Evolutionary conservation across 805 yeast genomes (phyloP).

Genomic region (Schizosaccharomyces pombe): DNA sequence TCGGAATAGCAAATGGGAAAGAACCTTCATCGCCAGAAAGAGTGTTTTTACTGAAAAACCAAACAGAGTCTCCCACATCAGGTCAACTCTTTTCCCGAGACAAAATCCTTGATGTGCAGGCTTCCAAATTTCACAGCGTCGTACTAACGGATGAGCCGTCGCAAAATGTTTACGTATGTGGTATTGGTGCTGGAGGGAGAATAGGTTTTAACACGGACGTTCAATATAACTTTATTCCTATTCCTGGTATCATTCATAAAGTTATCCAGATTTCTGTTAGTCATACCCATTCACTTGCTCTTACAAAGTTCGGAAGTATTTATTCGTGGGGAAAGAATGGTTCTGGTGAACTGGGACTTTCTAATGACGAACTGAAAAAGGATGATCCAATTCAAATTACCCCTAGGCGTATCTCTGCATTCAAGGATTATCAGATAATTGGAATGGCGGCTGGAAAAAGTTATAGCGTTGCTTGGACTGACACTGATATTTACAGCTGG

Average conservation of each 20-base stretch:
- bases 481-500: conserved; percentile 35
- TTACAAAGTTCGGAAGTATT: conserved; percentile 30
- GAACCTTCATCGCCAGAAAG: conserved; percentile 25
- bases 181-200: conserved; percentile 48
- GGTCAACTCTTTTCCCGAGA: conserved; percentile 17
- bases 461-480: conserved; percentile 40
- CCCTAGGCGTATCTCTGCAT: conserved; percentile 24
- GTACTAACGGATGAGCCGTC: conserved; percentile 27
- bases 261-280: conserved; percentile 26
- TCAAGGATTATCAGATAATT: conserved; percentile 18
- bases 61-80: conserved; percentile 9
- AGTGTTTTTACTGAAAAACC: conserved; percentile 12
- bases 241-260: conserved; percentile 18
- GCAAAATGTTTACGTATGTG: conserved; percentile 34
- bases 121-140: conserved; percentile 46
- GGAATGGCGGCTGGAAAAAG: conserved; percentile 41
- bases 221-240: conserved; percentile 16
- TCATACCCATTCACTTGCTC: conserved; percentile 42
- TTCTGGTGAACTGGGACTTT: conserved; percentile 41
- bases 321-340: conserved; percentile 63
- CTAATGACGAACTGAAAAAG: conserved; percentile 7
- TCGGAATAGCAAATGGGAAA: conserved; percentile 44
- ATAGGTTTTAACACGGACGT: conserved; percentile 27
- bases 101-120: conserved; percentile 23
- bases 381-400: conserved; percentile 13